Conservation (phyloP, 495 filamentous ascomycete genomes). For the Xylaria acuta region DNA sequence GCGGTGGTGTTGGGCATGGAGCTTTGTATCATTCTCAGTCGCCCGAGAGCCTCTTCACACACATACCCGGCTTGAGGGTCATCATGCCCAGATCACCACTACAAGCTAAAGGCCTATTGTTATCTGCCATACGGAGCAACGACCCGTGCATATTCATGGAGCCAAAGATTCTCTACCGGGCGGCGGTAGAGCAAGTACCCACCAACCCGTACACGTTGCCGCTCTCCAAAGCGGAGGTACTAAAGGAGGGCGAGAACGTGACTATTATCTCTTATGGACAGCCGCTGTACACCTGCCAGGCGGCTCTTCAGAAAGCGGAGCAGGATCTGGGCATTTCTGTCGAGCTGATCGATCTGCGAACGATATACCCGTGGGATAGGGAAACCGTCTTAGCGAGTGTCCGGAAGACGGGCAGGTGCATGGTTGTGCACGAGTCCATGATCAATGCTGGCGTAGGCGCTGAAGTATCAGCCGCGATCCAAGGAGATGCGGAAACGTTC, state of each 20-base stretch:
- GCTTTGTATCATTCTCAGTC: constrained; percentile 95
- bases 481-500: constrained; percentile 81
- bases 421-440: constrained; percentile 97
- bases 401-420: constrained; percentile 83
- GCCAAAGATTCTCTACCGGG: constrained; percentile 93
- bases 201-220: constrained; percentile 81
- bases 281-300: constrained; percentile 84
- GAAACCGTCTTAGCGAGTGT: constrained; percentile 83
- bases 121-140: constrained; percentile 80
- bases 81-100: constrained; percentile 88
- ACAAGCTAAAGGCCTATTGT: constrained; percentile 90
- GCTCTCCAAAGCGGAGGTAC: constrained; percentile 84
- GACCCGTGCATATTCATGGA: constrained; percentile 98
- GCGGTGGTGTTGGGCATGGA: constrained; percentile 93
- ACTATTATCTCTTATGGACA: constrained; percentile 93
- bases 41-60: constrained; percentile 90
- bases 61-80: constrained; percentile 87
- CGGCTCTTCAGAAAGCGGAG: constrained; percentile 81
- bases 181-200: constrained; percentile 94
- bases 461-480: constrained; percentile 90
- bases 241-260: constrained; percentile 83
- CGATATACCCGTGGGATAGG: constrained; percentile 95
- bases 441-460: constrained; percentile 93
- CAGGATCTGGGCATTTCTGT: constrained; percentile 78
- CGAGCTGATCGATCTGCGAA: constrained; percentile 91